Evolutionary conservation across 306 rosid genomes (phyloP).

Genomic region (Quillaja saponaria): DNA sequence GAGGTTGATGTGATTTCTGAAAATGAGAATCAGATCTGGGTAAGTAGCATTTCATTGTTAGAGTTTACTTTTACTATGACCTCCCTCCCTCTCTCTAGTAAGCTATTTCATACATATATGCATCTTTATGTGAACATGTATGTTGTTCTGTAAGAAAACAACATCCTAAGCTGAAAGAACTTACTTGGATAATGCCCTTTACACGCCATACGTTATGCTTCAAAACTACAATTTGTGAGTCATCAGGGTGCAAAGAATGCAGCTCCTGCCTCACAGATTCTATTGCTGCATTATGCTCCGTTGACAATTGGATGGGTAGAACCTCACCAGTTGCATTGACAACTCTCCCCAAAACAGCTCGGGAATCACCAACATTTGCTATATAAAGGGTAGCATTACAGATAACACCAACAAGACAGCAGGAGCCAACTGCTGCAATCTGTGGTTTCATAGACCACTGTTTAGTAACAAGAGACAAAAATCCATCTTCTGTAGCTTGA

Average conservation of each 20-base stretch:
- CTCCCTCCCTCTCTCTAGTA: too few relatives aligned
- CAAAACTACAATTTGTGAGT: slow-evolving; percentile 73
- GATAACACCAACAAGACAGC: slow-evolving; percentile 84
- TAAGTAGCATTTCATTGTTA: too few relatives aligned
- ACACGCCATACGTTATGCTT: slow-evolving; percentile 96
- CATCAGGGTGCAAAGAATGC: slow-evolving; percentile 84
- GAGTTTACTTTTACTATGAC: too few relatives aligned
- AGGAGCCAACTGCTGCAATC: slow-evolving; percentile 93
- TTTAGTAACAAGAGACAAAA: slow-evolving; percentile 62
- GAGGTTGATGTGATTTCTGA: too few relatives aligned
- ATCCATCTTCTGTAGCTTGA: slow-evolving; percentile 92
- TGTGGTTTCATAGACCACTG: slow-evolving; percentile 74
- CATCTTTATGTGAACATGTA: too few relatives aligned
- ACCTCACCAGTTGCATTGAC: slow-evolving; percentile 81
- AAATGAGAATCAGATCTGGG: too few relatives aligned
- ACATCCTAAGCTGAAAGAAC: slow-evolving; percentile 10
- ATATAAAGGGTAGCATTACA: slow-evolving; percentile 68
- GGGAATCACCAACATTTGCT: slow-evolving; percentile 88
- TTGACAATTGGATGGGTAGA: slow-evolving; percentile 66
- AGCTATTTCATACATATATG: too few relatives aligned
- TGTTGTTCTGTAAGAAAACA: slow-evolving; percentile 7
- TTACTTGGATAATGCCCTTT: slow-evolving; percentile 83
- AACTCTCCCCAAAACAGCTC: slow-evolving; percentile 85
- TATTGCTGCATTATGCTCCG: slow-evolving; percentile 75
- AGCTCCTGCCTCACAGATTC: slow-evolving; percentile 83